Evolutionary conservation across 768 basidiomycete genomes (phyloP), one percentile per base, ranked within the genome.

Genomic region (Lactarius trivialis): DNA sequence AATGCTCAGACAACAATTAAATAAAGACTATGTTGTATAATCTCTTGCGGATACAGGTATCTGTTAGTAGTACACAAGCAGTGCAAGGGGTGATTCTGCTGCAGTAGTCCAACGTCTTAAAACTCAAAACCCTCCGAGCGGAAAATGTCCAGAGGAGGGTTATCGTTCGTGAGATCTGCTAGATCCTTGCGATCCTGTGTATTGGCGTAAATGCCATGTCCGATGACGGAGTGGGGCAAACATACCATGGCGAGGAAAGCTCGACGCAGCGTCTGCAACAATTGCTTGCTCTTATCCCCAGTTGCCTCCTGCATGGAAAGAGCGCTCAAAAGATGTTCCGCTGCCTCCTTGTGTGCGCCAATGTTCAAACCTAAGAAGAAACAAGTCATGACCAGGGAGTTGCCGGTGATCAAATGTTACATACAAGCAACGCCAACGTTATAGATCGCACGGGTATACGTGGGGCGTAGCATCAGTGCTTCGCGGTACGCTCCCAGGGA

Each of bases 391-490:
- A 65, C 24, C 39, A 54, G 51, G 28, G 61, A 56, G 52, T 43
- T 34, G 30, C 21, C 17, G 5, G 56, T 56, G 49, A 32, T n/a
- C 0, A 52, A 4, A 24, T 36, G 33, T 7, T 4, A 83, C 91
- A 68, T 70, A 94, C 94, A 99, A 24, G 95, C 94, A 30, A 99
- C 97, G 49, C 95, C 97, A 37, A 99, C 91, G 69, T 99, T 99
- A 71, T 96, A 98, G 26, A 98, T 91, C 11, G 95, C 97, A 12
- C 97, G 86, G 1, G 97, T 98, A 72, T 97, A 99, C 0, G 93
- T 95, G 30, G 97, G 97, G 41, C 93, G 84, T 52, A 98, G 76
- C 69, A 85, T 86, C 28, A 99, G 79, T 0, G 97, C 97, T 72
- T 94, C 86, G 62, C 90, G 81, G 72, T 99, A 97, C 15, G 88